Conservation (phyloP, 1,139 yeast genomes). For the Candida dubliniensis region DNA sequence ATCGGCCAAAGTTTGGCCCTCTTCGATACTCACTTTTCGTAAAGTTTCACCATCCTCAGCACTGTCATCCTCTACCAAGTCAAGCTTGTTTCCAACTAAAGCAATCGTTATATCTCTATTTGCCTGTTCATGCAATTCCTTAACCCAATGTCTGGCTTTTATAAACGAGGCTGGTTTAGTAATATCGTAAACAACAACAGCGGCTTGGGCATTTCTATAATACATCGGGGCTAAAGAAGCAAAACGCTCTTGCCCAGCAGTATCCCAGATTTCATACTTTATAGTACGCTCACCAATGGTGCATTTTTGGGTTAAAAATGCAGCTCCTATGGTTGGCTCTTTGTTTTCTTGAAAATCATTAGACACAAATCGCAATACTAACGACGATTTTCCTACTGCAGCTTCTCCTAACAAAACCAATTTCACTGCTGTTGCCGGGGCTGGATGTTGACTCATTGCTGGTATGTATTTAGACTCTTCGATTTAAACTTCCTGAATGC, state of each 20-base stretch:
- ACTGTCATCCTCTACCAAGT: conserved; percentile 48
- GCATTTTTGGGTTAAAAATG: conserved; percentile 92
- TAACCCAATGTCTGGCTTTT: conserved; percentile 99
- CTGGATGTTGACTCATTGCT: conserved; percentile 15
- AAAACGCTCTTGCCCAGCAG: conserved; percentile 98
- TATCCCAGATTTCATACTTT: conserved; percentile 98
- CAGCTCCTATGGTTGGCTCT: conserved; percentile 98
- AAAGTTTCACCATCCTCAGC: conserved; percentile 30
- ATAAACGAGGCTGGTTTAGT: conserved; percentile 97
- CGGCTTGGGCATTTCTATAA: conserved; percentile 98
- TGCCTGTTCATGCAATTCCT: conserved; percentile 94
- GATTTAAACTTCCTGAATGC: no score
- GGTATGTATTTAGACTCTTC: neutral
- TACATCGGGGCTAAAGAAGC: conserved; percentile 98
- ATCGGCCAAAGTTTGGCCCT: conserved; percentile 70
- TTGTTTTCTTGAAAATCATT: conserved; percentile 97
- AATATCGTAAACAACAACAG: conserved; percentile 91
- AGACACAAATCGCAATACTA: conserved; percentile 88
- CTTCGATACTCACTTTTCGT: conserved; percentile 84
- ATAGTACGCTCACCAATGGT: conserved; percentile 86
- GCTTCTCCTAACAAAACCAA: conserved; percentile 93
- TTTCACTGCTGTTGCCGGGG: conserved; percentile 56
- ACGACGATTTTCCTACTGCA: conserved; percentile 94
- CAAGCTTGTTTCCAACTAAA: conserved; percentile 88
- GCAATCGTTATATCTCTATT: conserved; percentile 89